A percentile compares a stretch with the other conserved stretches of the same genome.
Evolutionary conservation across 2,329 filamentous ascomycete species (phyloP).

Genomic region (Fusarium pininemorale): DNA sequence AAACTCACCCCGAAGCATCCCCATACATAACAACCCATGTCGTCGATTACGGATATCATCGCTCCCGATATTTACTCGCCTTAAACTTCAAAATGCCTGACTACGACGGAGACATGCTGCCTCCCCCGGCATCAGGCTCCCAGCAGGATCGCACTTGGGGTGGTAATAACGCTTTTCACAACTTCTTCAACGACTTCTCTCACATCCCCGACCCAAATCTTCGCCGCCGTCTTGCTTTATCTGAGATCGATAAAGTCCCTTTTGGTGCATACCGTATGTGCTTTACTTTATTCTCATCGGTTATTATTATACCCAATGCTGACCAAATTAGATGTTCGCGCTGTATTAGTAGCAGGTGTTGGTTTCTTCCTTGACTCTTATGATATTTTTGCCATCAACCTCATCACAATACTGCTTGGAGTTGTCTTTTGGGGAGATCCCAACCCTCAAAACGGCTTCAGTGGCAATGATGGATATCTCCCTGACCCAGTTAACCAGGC

Average conservation of each 20-base stretch:
- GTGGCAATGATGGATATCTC: constrained; percentile 64
- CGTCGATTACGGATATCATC: constrained; percentile 36
- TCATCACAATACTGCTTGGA: constrained; percentile 76
- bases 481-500: constrained; percentile 74
- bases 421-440: constrained; percentile 76
- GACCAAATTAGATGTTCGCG: constrained; percentile 65
- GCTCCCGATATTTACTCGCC: constrained; percentile 36
- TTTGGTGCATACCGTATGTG: constrained; percentile 74
- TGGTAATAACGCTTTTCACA: constrained; percentile 76
- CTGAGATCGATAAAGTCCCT: constrained; percentile 81
- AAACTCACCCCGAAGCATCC: constrained; percentile 24
- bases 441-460: constrained; percentile 55
- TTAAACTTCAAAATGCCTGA: constrained; percentile 44
- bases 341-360: constrained; percentile 78
- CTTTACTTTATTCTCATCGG: not conserved
- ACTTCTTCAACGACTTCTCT: constrained; percentile 75
- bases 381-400: constrained; percentile 82
- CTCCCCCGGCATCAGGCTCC: constrained; percentile 51
- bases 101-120: constrained; percentile 51
- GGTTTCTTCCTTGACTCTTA: constrained; percentile 89
- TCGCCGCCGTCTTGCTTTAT: constrained; percentile 76
- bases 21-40: constrained; percentile 38
- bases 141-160: constrained; percentile 59
- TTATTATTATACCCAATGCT: not conserved
- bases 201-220: constrained; percentile 78